Conservation (phyloP, 768 basidiomycete species). For the Stropharia rugosoannulata region DNA sequence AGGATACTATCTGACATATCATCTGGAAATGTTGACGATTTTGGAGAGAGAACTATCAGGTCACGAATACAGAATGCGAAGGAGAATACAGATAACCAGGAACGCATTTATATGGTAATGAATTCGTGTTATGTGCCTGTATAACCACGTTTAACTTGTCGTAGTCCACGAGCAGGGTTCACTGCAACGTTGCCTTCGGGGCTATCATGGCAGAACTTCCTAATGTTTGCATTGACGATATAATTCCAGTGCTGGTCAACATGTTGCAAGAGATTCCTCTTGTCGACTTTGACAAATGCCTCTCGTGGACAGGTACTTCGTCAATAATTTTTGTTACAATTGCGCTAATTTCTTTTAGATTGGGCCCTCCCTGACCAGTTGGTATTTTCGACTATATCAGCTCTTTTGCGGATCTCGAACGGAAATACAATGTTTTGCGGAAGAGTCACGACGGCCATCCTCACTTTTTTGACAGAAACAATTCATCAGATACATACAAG, state of each 20-base stretch:
- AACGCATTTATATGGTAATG: slow-evolving; percentile 59
- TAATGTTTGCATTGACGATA: slow-evolving; percentile 44
- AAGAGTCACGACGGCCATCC: slow-evolving; percentile 56
- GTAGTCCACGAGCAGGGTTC: slow-evolving; percentile 69
- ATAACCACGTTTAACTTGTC: background rate
- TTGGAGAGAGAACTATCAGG: slow-evolving; percentile 56
- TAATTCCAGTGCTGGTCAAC: slow-evolving; percentile 62
- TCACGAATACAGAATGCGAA: slow-evolving; percentile 47
- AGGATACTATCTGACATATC: slow-evolving; percentile 76
- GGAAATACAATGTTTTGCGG: slow-evolving; percentile 48
- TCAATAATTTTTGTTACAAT: background rate
- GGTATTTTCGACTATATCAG: slow-evolving; percentile 75
- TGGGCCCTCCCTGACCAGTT: slow-evolving; percentile 89
- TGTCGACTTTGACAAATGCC: slow-evolving; percentile 73
- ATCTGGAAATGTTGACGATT: slow-evolving; percentile 42
- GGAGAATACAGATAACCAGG: slow-evolving; percentile 19
- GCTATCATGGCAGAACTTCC: slow-evolving; percentile 71
- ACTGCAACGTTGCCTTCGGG: slow-evolving; percentile 83
- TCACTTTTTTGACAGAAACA: slow-evolving; percentile 54
- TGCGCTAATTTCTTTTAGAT: slow-evolving; percentile 41
- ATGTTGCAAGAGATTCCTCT: slow-evolving; percentile 71
- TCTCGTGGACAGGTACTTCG: slow-evolving; percentile 76
- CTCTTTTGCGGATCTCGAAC: slow-evolving; percentile 66
- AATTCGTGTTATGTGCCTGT: background rate
- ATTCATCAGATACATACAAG: slow-evolving; percentile 54